Percentiles rank a stretch among this genome's conserved stretches.
Evolutionary conservation across 2,329 filamentous ascomycete genomes (phyloP).

Genomic region (Colletotrichum sp.): DNA sequence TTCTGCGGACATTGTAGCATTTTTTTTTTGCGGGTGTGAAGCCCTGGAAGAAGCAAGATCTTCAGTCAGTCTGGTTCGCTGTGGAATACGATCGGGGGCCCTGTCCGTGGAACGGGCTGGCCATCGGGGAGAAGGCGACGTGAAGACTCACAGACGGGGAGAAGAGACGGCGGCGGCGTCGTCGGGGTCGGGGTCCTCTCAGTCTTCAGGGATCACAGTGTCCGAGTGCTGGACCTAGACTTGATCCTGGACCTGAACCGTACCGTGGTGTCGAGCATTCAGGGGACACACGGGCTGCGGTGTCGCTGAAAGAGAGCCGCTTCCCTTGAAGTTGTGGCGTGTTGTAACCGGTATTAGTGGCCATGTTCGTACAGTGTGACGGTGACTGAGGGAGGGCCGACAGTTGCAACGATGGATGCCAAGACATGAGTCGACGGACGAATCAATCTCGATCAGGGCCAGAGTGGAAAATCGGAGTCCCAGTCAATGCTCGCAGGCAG

Average conservation of each 20-base stretch:
- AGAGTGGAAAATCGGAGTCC: neutral
- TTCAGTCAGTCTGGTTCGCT: neutral
- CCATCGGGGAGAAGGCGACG: neutral
- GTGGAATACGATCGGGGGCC: conserved; percentile 4
- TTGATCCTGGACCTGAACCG: neutral
- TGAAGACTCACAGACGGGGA: neutral
- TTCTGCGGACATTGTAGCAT: neutral
- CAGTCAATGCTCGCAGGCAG: neutral
- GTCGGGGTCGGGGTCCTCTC: neutral
- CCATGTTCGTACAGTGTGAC: neutral
- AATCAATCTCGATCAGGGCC: conserved; percentile 9
- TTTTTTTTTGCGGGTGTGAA: neutral
- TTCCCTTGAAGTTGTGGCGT: neutral
- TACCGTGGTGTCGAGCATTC: neutral
- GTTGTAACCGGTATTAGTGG: neutral
- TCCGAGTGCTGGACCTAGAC: neutral
- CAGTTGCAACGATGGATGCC: neutral
- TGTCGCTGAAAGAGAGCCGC: neutral
- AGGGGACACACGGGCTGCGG: neutral
- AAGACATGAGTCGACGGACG: neutral
- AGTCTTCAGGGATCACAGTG: neutral
- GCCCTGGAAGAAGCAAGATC: conserved; percentile 9
- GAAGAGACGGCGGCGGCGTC: neutral
- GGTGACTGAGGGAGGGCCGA: neutral
- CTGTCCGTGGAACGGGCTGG: conserved; percentile 12